Evolutionary conservation across 2,329 filamentous ascomycete genomes (phyloP).

Genomic region (Trichophyton mentagrophytes): DNA sequence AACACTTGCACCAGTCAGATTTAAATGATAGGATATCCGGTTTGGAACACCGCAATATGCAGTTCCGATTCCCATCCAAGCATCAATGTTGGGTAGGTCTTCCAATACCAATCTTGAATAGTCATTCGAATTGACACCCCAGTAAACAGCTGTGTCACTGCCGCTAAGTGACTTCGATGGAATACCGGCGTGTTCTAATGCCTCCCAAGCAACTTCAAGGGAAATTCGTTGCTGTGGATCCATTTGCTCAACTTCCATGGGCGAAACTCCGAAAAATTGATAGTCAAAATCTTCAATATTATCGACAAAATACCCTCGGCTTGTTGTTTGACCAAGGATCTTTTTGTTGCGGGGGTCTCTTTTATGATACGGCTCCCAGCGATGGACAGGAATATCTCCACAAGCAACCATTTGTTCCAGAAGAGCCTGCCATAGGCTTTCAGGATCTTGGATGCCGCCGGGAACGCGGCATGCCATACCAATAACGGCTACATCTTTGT

Average conservation of each 20-base stretch:
- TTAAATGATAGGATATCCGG: constrained; percentile 17
- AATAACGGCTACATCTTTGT: neutral
- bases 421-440: neutral
- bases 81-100: neutral
- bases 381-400: neutral
- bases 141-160: constrained; percentile 7
- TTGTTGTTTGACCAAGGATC: neutral
- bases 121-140: constrained; percentile 8
- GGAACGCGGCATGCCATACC: constrained; percentile 3
- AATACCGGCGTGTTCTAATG: constrained; percentile 10
- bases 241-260: constrained; percentile 13
- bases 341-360: neutral
- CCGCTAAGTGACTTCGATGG: neutral
- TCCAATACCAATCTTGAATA: constrained; percentile 8
- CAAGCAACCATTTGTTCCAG: neutral
- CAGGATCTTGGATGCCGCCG: neutral
- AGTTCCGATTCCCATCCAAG: neutral
- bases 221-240: constrained; percentile 16
- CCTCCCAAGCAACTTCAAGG: constrained; percentile 16
- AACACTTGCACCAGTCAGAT: constrained; percentile 14
- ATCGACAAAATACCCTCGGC: neutral
- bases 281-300: constrained; percentile 15
- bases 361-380: neutral
- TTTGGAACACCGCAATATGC: constrained; percentile 13
- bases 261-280: constrained; percentile 15